phyloP scores from a whole-genome alignment of 2,329 filamentous ascomycete genomes.

The Colletotrichum coccodes region DNA sequence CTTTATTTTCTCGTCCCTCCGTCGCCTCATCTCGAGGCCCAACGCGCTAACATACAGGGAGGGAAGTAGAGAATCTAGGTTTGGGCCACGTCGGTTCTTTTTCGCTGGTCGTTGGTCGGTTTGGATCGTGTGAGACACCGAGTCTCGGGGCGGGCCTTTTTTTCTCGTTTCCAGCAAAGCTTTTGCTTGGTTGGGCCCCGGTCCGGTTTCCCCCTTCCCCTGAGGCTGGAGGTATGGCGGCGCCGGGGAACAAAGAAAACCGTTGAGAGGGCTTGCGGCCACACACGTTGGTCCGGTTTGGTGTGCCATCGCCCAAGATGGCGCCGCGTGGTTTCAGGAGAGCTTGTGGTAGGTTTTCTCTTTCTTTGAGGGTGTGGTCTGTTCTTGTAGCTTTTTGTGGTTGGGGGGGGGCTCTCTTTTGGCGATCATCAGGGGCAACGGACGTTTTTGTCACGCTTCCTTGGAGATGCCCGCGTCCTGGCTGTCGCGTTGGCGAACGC shows the following conservation, averaged over 20 bases:
- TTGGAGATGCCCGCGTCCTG: background rate
- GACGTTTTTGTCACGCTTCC: background rate
- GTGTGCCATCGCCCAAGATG: background rate
- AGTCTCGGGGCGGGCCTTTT: background rate
- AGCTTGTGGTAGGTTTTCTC: background rate
- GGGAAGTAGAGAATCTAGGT: background rate
- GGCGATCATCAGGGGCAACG: background rate
- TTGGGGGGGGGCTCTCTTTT: background rate
- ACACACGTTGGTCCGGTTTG: background rate
- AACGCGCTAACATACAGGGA: background rate
- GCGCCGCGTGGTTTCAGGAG: slow-evolving; percentile 22
- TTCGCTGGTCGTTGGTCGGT: background rate
- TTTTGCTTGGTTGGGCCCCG: background rate
- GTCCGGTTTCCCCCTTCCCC: background rate
- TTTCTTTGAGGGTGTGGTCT: background rate
- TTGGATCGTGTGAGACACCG: background rate
- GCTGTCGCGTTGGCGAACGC: background rate
- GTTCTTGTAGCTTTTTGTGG: background rate
- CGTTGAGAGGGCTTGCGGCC: background rate
- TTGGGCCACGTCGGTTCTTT: background rate
- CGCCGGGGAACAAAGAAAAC: background rate
- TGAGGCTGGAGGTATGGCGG: background rate
- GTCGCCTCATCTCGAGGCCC: background rate
- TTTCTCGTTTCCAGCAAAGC: background rate
- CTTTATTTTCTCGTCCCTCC: background rate